These are phyloP conservation scores for Dendrobium huoshanense DNA, from an alignment of 106 monocot genomes.

Conservation along the genomic window DNA sequence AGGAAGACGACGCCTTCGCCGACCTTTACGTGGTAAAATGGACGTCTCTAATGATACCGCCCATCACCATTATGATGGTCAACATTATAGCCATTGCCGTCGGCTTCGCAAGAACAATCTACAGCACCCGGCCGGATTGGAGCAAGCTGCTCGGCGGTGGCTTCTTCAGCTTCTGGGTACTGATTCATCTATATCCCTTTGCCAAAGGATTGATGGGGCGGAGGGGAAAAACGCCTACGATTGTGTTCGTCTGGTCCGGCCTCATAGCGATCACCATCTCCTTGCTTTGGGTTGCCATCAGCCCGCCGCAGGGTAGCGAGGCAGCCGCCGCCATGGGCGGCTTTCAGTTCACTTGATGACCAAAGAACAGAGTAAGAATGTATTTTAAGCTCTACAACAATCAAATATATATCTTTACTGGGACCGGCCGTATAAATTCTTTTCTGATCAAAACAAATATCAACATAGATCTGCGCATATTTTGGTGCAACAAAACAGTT, in stretches of 20 bases:
- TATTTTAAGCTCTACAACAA: too few relatives aligned
- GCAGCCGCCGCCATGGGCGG: background rate
- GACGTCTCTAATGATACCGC: constrained; percentile 5
- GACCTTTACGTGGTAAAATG: constrained; percentile 8
- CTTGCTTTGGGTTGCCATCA: constrained; percentile 8
- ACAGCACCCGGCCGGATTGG: constrained; percentile 7
- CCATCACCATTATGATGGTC: constrained; percentile 10
- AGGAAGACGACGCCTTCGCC: constrained; percentile 7
- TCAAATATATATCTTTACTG: too few relatives aligned
- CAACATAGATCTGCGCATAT: too few relatives aligned
- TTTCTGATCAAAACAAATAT: too few relatives aligned
- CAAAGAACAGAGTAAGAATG: too few relatives aligned
- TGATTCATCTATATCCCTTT: constrained; percentile 4
- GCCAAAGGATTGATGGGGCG: constrained; percentile 10
- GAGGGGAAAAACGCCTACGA: constrained; percentile 14
- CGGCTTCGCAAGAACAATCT: constrained; percentile 2
- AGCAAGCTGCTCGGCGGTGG: constrained; percentile 10
- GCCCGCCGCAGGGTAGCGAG: constrained; percentile 1
- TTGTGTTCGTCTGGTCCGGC: constrained; percentile 4
- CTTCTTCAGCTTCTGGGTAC: constrained; percentile 17
- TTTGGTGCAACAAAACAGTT: too few relatives aligned
- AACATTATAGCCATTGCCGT: constrained; percentile 9
- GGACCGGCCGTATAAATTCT: too few relatives aligned
- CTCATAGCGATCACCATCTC: constrained; percentile 11
- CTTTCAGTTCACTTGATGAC: background rate